Evolutionary conservation across 345 rosid species (phyloP), one percentile per base, ranked within the genome.

Genomic region (Erysimum cheiranthoides): DNA sequence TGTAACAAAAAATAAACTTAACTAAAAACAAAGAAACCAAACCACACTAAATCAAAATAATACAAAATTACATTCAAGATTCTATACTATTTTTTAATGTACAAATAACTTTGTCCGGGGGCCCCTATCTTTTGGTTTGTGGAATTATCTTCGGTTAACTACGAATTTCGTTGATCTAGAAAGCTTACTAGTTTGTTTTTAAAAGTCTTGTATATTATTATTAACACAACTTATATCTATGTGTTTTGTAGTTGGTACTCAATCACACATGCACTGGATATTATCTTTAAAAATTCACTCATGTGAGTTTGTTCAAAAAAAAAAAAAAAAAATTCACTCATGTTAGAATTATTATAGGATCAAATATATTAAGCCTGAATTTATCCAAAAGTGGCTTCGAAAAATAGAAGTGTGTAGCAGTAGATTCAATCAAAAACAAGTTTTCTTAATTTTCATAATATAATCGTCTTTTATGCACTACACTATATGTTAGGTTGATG

Each of bases 31-130:
- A 43, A 64, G 52, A 45, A 64, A 9, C 13, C 14, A 30, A 49
- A 61, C 54, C 18, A 73, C 18, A 62, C 3, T 42, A 12, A 62
- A 72, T 51, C 46, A 5, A 35, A 3, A 30, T n/a, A 30, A 11
- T 54, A 42, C 56, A 70, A 68, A 72, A 61, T 50, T 36, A 61
- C 61, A 59, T 61, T 73, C 59, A 54, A 65, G 7, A 34, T 45
- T 31, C 31, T 14, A 27, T 42, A 25, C 30, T 53, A 34, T 64
- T 52, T 42, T 64, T 57, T 31, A 32, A 14, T 42, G 57, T 54
- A 42, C 14, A 42, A 56, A 17, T 1, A 54, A 56, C 16, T 53
- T 64, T 38, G 12, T 54, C 27, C 13, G 21, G 54, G 49, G 58
- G 30, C 2, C 59, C 50, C 21, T 4, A 16, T 11, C 1, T 16